phyloP scores from a whole-genome alignment of 2,329 filamentous ascomycete genomes.

The Monilinia vaccinii-corymbosi region DNA sequence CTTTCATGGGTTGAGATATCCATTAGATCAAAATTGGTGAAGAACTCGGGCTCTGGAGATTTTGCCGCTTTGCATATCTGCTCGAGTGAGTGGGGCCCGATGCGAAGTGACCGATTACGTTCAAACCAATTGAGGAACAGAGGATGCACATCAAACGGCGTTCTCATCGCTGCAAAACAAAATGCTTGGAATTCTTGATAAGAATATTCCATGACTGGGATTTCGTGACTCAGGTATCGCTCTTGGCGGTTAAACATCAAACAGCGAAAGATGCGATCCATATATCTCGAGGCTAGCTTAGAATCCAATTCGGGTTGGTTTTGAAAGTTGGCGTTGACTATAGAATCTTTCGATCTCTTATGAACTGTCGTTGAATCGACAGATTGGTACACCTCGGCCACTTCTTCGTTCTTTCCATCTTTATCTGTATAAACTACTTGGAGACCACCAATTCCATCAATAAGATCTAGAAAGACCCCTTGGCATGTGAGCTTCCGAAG shows the following conservation, averaged over 20 bases:
- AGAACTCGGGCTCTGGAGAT: not conserved
- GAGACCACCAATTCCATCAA: constrained; percentile 14
- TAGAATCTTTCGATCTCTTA: not conserved
- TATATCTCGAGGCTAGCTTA: not conserved
- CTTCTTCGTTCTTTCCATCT: not conserved
- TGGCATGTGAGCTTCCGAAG: constrained; percentile 3
- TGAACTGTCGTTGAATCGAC: not conserved
- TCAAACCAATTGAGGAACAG: not conserved
- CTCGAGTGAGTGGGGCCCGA: not conserved
- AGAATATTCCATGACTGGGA: not conserved
- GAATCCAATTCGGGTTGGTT: not conserved
- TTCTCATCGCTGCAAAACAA: not conserved
- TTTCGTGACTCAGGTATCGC: not conserved
- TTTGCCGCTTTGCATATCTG: not conserved
- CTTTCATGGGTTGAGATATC: not conserved
- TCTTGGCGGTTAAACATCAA: not conserved
- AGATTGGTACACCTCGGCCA: not conserved
- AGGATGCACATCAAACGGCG: not conserved
- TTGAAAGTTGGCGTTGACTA: not conserved
- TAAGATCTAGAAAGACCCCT: constrained; percentile 9
- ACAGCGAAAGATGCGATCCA: not conserved
- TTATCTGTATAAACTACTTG: constrained; percentile 4
- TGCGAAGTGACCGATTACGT: not conserved
- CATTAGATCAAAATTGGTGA: not conserved
- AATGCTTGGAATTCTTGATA: not conserved